Evolutionary conservation across 805 yeast species (phyloP).

Genomic region (Pichia deserticola): DNA sequence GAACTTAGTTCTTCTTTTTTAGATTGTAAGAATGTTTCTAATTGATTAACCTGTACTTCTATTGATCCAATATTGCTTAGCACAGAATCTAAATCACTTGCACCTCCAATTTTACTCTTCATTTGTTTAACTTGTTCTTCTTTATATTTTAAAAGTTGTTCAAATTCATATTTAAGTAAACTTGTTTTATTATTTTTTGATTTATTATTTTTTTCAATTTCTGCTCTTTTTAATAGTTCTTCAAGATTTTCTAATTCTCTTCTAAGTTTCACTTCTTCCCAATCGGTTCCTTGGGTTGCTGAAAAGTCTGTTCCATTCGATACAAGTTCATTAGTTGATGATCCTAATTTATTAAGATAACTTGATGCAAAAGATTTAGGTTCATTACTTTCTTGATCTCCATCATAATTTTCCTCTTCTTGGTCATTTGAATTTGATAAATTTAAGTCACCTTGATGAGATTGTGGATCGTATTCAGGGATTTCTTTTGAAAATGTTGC

Average conservation of each 20-base stretch:
- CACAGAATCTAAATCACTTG: conserved; percentile 40
- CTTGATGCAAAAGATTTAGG: conserved; percentile 41
- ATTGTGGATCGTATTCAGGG: conserved; percentile 61
- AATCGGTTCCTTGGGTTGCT: conserved; percentile 70
- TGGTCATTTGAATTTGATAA: conserved; percentile 1
- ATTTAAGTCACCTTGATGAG: conserved; percentile 41
- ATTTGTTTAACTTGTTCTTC: conserved; percentile 45
- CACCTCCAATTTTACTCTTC: conserved; percentile 22
- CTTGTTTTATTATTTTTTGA: conserved; percentile 23
- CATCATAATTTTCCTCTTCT: too few species aligned
- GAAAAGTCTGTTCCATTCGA: conserved; percentile 62
- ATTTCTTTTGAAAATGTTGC: conserved; percentile 86
- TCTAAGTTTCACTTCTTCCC: conserved; percentile 85
- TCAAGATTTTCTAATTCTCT: conserved; percentile 75
- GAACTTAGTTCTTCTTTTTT: conserved; percentile 55
- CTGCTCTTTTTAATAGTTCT: conserved; percentile 50
- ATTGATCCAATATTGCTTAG: conserved; percentile 59
- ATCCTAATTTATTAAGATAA: conserved; percentile 51
- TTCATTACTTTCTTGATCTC: too few species aligned
- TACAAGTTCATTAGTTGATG: conserved; percentile 19
- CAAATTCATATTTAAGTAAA: conserved; percentile 55
- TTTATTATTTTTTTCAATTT: conserved; percentile 35
- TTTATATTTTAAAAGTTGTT: conserved; percentile 75
- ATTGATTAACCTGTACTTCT: conserved; percentile 65
- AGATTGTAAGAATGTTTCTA: conserved; percentile 58